Evolutionary conservation across 192 early-diverging fungal species (phyloP).

Genomic region (Thoreauomyces humboldtii): DNA sequence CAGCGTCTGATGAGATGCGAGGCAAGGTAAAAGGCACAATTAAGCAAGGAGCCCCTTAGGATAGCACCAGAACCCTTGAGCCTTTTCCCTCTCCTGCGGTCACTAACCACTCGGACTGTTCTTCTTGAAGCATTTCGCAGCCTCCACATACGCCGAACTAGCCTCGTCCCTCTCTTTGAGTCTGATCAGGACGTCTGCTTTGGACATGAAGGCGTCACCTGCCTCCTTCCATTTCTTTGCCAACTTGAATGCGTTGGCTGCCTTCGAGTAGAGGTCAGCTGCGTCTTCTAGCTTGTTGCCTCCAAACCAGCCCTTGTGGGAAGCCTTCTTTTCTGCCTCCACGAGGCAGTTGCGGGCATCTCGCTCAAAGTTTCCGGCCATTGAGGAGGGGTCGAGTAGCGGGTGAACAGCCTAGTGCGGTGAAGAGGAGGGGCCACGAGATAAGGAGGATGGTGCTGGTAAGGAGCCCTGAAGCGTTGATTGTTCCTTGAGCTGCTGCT

Average conservation of each 20-base stretch:
- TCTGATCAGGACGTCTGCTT: slow-evolving; percentile 76
- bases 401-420: no score
- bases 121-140: slow-evolving; percentile 90
- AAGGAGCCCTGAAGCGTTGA: no score
- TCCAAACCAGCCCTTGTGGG: slow-evolving; percentile 47
- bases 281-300: slow-evolving; percentile 93
- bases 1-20: slow-evolving; percentile 56
- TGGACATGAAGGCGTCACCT: slow-evolving; percentile 87
- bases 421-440: no score
- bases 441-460: no score
- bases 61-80: neutral
- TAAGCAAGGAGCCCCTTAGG: neutral
- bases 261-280: slow-evolving; percentile 86
- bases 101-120: slow-evolving; percentile 68
- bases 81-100: neutral
- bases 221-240: slow-evolving; percentile 91
- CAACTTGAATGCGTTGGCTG: slow-evolving; percentile 91
- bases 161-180: slow-evolving; percentile 85
- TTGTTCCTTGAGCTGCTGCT: no score
- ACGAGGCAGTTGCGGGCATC: slow-evolving; percentile 21
- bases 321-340: slow-evolving; percentile 53
- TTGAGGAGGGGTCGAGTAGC: neutral
- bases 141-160: slow-evolving; percentile 75
- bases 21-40: no score
- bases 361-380: slow-evolving; percentile 20